Percentiles rank a stretch among this genome's conserved stretches.
phyloP scores from a whole-genome alignment of 1,139 yeast genomes.

The Candida albicans region DNA sequence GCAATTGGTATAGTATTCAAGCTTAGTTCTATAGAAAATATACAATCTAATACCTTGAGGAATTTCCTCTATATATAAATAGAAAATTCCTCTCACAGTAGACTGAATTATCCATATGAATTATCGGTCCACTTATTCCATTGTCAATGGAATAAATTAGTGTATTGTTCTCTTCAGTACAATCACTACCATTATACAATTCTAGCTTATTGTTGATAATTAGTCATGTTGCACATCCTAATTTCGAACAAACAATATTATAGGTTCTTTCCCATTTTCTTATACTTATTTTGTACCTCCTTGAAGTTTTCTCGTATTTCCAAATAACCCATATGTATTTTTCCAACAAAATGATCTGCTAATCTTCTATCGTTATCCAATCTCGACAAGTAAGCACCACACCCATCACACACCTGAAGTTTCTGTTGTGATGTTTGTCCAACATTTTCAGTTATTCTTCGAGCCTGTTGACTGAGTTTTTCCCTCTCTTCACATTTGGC shows the following conservation, averaged over 20 bases:
- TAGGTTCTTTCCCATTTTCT: constrained; percentile 6
- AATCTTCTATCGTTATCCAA: constrained; percentile 86
- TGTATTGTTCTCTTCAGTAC: no score
- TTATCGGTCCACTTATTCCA: no score
- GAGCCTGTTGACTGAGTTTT: constrained; percentile 52
- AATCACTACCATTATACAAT: no score
- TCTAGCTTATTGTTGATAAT: no score
- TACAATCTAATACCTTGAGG: no score
- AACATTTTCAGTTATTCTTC: constrained; percentile 65
- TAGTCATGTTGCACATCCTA: no score
- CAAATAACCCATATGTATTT: constrained; percentile 79
- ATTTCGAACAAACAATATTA: background rate
- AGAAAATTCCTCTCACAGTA: no score
- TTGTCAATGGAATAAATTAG: no score
- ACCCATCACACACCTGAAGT: constrained; percentile 84
- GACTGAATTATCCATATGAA: no score
- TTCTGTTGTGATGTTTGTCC: constrained; percentile 91
- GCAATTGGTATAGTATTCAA: no score
- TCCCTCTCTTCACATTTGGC: constrained; percentile 49
- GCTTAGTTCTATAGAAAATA: no score
- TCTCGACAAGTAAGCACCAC: constrained; percentile 88
- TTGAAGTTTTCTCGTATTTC: constrained; percentile 67
- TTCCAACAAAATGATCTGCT: constrained; percentile 91
- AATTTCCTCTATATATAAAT: no score
- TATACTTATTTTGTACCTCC: constrained; percentile 36